Percentiles rank a stretch among this genome's conserved stretches.
phyloP scores from a whole-genome alignment of 2,329 filamentous ascomycete species.

The Pestalotiopsis sp. region DNA sequence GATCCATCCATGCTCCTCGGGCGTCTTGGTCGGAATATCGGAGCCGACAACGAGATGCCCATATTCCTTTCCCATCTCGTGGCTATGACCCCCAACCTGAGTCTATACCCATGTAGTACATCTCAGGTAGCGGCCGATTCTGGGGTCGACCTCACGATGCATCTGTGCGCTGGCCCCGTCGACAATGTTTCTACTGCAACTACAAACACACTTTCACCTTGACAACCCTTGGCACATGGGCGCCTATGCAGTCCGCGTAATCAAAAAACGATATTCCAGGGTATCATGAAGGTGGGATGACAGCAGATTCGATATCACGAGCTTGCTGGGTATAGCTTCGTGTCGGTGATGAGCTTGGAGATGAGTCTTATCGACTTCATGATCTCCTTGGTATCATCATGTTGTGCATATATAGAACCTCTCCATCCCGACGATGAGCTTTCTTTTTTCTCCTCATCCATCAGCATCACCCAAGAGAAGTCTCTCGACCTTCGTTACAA shows the following conservation, averaged over 20 bases:
- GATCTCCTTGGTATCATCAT: background rate
- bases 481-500: background rate
- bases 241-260: slow-evolving; percentile 8
- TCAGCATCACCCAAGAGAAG: background rate
- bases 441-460: background rate
- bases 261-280: background rate
- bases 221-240: background rate
- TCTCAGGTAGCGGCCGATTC: background rate
- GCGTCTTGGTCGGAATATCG: background rate
- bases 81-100: background rate
- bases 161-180: background rate
- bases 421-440: background rate
- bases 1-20: background rate
- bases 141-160: slow-evolving; percentile 2
- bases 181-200: background rate
- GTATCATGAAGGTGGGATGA: slow-evolving; percentile 7
- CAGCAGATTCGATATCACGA: slow-evolving; percentile 5
- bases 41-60: background rate
- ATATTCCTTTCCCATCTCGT: background rate
- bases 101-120: background rate
- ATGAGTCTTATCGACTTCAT: background rate
- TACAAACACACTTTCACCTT: background rate
- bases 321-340: background rate
- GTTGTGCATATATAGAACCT: background rate
- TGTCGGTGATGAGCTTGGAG: background rate